These are phyloP conservation scores for Melampsora americana DNA, from an alignment of 1,284 basidiomycete species.

Conservation along the genomic window DNA sequence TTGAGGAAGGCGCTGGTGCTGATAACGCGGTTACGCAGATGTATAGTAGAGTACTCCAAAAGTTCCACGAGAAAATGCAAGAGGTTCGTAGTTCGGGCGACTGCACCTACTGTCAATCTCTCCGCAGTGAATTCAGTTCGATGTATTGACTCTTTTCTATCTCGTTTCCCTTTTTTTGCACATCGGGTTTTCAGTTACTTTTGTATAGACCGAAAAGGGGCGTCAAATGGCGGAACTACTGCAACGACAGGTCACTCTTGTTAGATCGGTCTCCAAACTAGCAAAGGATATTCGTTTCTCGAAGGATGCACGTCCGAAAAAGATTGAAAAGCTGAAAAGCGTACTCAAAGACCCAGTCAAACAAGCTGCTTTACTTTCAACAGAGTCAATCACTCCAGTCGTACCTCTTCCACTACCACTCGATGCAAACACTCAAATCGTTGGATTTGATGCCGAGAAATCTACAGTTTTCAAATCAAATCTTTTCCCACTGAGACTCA, in stretches of 20 bases:
- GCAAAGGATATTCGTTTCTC: constrained; percentile 81
- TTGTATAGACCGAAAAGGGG: constrained; percentile 66
- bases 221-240: constrained; percentile 74
- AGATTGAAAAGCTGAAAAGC: constrained; percentile 87
- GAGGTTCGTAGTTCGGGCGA: constrained; percentile 63
- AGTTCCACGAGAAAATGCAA: constrained; percentile 77
- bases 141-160: background rate
- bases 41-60: constrained; percentile 82
- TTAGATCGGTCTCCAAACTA: constrained; percentile 74
- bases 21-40: constrained; percentile 79
- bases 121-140: background rate
- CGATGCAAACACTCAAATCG: constrained; percentile 75
- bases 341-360: constrained; percentile 81
- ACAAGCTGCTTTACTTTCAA: constrained; percentile 63
- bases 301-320: constrained; percentile 90
- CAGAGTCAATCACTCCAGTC: constrained; percentile 63
- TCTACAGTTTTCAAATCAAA: constrained; percentile 98
- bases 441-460: constrained; percentile 81
- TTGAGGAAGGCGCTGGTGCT: constrained; percentile 65
- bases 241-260: constrained; percentile 77
- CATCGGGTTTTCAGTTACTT: constrained; percentile 32
- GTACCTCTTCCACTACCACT: constrained; percentile 64
- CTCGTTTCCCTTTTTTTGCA: background rate
- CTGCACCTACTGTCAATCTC: no score
- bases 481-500: constrained; percentile 82